Evolutionary conservation across 2,329 filamentous ascomycete genomes (phyloP).

Genomic region (Colletotrichum sansevieriae): DNA sequence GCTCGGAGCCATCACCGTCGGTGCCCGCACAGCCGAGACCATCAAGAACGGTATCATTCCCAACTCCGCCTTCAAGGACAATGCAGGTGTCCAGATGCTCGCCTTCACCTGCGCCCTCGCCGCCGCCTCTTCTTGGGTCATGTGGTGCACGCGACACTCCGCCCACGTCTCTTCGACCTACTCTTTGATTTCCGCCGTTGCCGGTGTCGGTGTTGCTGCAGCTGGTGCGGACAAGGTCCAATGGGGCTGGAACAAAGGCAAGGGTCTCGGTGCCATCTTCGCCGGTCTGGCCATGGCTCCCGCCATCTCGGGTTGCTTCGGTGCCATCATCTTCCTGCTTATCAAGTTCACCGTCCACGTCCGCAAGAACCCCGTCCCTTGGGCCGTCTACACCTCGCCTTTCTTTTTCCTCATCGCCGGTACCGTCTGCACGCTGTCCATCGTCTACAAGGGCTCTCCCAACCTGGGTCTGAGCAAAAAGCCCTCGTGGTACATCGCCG

Average conservation of each 20-base stretch:
- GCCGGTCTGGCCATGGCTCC: constrained; percentile 80
- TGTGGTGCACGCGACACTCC: constrained; percentile 83
- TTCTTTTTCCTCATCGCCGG: constrained; percentile 83
- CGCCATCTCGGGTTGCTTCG: constrained; percentile 74
- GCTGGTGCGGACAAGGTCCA: constrained; percentile 72
- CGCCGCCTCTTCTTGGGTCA: constrained; percentile 78
- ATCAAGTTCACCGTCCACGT: constrained; percentile 80
- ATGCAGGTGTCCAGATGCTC: constrained; percentile 76
- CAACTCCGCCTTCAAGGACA: constrained; percentile 66
- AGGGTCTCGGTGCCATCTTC: constrained; percentile 79
- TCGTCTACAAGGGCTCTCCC: constrained; percentile 86
- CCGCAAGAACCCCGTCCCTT: constrained; percentile 77
- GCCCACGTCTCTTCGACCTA: constrained; percentile 81
- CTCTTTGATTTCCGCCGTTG: constrained; percentile 77
- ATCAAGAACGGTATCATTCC: constrained; percentile 86
- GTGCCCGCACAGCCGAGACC: constrained; percentile 78
- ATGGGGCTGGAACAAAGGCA: constrained; percentile 78
- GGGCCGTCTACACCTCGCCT: constrained; percentile 80
- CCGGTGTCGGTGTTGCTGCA: constrained; percentile 77
- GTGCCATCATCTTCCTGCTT: constrained; percentile 76
- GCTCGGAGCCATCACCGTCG: constrained; percentile 75
- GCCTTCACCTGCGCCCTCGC: constrained; percentile 75
- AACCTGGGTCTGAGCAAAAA: constrained; percentile 74
- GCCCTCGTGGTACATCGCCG: constrained; percentile 75
- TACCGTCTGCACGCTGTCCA: constrained; percentile 80